Conservation (phyloP, 306 rosid genomes). For the Casuarina equisetifolia region DNA sequence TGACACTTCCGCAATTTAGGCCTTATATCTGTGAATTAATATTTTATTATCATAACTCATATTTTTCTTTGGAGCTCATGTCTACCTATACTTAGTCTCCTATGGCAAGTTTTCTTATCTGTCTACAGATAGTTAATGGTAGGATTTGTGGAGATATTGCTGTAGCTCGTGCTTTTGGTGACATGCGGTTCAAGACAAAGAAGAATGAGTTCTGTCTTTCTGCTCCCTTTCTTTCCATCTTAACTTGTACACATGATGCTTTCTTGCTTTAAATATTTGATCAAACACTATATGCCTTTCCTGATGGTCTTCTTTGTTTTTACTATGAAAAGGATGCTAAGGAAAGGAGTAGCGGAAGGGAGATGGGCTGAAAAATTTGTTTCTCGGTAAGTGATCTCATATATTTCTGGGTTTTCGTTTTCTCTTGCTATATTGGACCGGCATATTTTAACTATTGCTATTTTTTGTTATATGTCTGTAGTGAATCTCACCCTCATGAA, state of each 20-base stretch:
- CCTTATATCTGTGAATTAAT: neutral
- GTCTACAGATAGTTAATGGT: constrained; percentile 71
- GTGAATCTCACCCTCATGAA: neutral
- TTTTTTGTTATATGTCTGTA: neutral
- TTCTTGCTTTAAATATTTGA: constrained; percentile 24
- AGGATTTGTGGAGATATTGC: constrained; percentile 98
- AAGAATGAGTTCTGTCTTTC: constrained; percentile 69
- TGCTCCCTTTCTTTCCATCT: constrained; percentile 30
- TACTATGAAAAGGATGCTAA: constrained; percentile 71
- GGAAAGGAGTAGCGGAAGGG: constrained; percentile 79
- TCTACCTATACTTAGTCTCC: constrained; percentile 15
- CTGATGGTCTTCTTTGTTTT: constrained; percentile 39
- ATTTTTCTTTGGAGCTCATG: constrained; percentile 2
- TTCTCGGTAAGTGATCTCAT: constrained; percentile 73
- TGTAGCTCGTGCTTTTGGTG: constrained; percentile 97
- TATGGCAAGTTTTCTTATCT: constrained; percentile 29
- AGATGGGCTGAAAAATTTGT: constrained; percentile 89
- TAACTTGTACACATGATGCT: neutral
- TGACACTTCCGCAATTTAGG: neutral
- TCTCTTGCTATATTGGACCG: neutral
- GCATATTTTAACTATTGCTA: neutral
- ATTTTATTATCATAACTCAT: neutral
- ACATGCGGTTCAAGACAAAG: constrained; percentile 87
- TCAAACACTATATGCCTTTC: constrained; percentile 20
- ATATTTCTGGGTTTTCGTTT: constrained; percentile 18